Conservation (phyloP, 2,329 filamentous ascomycete species). For the Leptographium lundbergii region DNA sequence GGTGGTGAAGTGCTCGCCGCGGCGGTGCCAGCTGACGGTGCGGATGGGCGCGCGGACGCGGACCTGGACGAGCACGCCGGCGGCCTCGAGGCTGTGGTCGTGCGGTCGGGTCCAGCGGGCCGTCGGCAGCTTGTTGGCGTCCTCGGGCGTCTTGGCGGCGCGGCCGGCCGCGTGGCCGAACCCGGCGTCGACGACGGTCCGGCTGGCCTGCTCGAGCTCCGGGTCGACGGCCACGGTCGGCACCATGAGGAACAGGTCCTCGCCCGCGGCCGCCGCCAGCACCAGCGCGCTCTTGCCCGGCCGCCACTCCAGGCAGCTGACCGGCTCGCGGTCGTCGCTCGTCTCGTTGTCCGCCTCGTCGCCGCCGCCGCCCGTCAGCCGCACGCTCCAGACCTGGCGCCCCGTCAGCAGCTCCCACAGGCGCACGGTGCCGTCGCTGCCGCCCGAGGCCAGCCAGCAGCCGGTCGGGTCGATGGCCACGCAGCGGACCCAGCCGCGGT, state of each 20-base stretch:
- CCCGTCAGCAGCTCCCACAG: constrained; percentile 83
- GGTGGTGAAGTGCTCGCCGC: constrained; percentile 87
- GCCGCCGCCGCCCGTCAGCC: constrained; percentile 40
- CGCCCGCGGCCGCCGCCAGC: constrained; percentile 71
- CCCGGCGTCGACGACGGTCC: constrained; percentile 71
- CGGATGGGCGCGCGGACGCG: constrained; percentile 74
- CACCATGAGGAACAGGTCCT: constrained; percentile 74
- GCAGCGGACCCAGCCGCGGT: constrained; percentile 76
- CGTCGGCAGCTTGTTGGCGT: constrained; percentile 57
- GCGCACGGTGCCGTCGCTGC: constrained; percentile 84
- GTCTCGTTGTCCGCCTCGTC: constrained; percentile 20
- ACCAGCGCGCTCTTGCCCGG: constrained; percentile 71
- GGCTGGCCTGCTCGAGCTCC: constrained; percentile 59
- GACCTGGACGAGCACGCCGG: constrained; percentile 67
- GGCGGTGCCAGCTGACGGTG: constrained; percentile 83
- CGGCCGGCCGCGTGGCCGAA: constrained; percentile 69
- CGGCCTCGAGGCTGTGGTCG: constrained; percentile 56
- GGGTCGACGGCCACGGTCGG: constrained; percentile 56
- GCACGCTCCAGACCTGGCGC: constrained; percentile 75
- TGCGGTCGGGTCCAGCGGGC: constrained; percentile 78
- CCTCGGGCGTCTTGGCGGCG: constrained; percentile 34
- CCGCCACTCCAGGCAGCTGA: constrained; percentile 82
- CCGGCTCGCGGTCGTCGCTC: constrained; percentile 54
- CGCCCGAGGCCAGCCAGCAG: constrained; percentile 77
- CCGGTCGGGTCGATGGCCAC: constrained; percentile 78